phyloP scores from a whole-genome alignment of 257 asterid genomes.

The Coffea eugenioides region DNA sequence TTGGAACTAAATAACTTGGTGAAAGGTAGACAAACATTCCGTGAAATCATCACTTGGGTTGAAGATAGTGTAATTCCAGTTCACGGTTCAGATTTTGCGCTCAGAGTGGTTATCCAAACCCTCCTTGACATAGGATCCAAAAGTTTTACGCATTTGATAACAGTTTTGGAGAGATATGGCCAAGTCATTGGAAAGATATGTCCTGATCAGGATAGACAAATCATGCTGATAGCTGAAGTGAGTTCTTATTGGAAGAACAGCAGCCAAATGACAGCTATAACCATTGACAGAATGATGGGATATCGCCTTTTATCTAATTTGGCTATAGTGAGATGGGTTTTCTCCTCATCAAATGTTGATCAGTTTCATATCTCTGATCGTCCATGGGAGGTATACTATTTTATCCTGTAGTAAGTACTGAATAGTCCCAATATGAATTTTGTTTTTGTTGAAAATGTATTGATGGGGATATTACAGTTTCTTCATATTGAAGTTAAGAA shows the following conservation, averaged over 20 bases:
- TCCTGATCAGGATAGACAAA: slow-evolving; percentile 80
- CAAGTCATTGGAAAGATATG: slow-evolving; percentile 85
- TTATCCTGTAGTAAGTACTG: slow-evolving; percentile 1
- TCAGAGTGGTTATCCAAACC: slow-evolving; percentile 79
- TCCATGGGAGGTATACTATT: slow-evolving; percentile 85
- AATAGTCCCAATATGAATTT: neutral
- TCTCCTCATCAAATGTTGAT: slow-evolving; percentile 54
- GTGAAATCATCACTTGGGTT: slow-evolving; percentile 82
- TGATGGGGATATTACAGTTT: too few relatives aligned
- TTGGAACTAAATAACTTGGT: slow-evolving; percentile 76
- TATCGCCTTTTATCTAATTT: slow-evolving; percentile 90
- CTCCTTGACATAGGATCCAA: slow-evolving; percentile 94
- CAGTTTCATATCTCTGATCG: slow-evolving; percentile 88
- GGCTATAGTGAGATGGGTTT: slow-evolving; percentile 97
- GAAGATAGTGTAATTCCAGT: slow-evolving; percentile 67
- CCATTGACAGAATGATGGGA: slow-evolving; percentile 98
- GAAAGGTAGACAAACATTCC: slow-evolving; percentile 60
- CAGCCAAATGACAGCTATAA: slow-evolving; percentile 85
- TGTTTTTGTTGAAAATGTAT: neutral
- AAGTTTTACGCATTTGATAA: slow-evolving; percentile 94
- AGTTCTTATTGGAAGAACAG: slow-evolving; percentile 86
- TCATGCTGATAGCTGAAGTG: slow-evolving; percentile 78
- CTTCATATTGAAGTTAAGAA: too few relatives aligned
- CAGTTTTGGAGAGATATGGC: slow-evolving; percentile 95
- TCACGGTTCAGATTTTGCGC: slow-evolving; percentile 71